phyloP scores from a whole-genome alignment of 2,329 filamentous ascomycete species.

The Trichoderma sp. region DNA sequence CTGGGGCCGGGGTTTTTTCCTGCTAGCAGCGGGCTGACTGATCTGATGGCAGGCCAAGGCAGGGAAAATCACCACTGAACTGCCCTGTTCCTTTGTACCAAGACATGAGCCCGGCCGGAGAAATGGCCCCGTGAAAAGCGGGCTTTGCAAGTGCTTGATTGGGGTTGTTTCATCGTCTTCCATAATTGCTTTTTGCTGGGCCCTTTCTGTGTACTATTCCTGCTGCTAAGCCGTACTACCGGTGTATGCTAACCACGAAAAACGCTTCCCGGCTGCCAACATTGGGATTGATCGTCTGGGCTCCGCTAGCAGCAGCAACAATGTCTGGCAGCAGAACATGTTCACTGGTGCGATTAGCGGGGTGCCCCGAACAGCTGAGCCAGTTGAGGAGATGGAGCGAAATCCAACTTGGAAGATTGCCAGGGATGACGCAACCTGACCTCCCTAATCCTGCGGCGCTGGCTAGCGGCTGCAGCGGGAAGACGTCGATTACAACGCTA shows the following conservation, averaged over 20 bases:
- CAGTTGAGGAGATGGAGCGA: background rate
- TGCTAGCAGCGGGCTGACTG: constrained; percentile 1
- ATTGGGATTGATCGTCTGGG: background rate
- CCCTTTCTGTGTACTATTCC: background rate
- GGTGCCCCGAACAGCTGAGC: background rate
- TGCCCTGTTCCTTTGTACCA: background rate
- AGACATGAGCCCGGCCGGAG: constrained; percentile 20
- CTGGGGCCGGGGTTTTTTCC: background rate
- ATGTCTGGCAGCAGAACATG: background rate
- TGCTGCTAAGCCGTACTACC: background rate
- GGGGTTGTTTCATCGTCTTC: constrained; percentile 10
- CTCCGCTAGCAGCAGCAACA: constrained; percentile 7
- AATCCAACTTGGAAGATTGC: too few relatives aligned
- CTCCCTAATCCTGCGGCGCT: background rate
- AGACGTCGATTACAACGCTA: background rate
- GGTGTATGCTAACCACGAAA: background rate
- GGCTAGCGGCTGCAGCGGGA: constrained; percentile 16
- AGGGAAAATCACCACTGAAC: background rate
- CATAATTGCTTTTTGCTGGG: background rate
- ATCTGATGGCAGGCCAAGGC: background rate
- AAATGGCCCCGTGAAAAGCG: constrained; percentile 27
- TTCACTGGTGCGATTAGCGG: background rate
- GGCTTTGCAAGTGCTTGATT: constrained; percentile 18
- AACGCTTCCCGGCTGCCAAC: background rate
- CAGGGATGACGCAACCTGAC: constrained; percentile 17